phyloP scores from a whole-genome alignment of 495 filamentous ascomycete genomes.

The Hyaloscypha finlandica region DNA sequence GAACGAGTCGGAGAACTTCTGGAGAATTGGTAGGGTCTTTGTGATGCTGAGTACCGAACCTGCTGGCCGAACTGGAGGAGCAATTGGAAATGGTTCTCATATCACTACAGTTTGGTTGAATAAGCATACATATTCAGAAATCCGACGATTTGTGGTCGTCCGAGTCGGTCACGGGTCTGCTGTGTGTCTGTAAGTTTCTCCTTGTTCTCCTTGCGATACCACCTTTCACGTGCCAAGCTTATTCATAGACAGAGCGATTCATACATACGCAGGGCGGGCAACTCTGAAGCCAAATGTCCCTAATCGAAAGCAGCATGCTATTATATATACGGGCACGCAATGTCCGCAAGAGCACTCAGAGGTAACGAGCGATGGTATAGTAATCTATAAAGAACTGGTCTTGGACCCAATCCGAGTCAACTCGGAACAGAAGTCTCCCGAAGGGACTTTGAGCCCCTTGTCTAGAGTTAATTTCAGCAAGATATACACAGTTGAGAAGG shows the following conservation, averaged over 20 bases:
- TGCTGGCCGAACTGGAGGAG: neutral
- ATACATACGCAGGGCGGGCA: slow-evolving; percentile 18
- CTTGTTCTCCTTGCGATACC: neutral
- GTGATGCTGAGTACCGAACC: slow-evolving; percentile 27
- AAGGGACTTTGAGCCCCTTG: neutral
- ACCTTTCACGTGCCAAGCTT: too few relatives aligned
- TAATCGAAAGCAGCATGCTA: slow-evolving; percentile 21
- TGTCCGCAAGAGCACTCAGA: neutral
- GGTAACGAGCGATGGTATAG: neutral
- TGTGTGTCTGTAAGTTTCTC: slow-evolving; percentile 19
- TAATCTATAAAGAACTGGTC: slow-evolving; percentile 3
- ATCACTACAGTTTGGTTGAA: slow-evolving; percentile 3
- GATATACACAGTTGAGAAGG: too few relatives aligned
- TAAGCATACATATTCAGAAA: slow-evolving; percentile 11
- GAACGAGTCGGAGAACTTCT: slow-evolving; percentile 4
- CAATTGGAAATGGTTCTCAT: neutral
- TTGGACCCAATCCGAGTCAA: slow-evolving; percentile 20
- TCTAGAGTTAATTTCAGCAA: too few relatives aligned
- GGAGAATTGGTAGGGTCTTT: slow-evolving; percentile 24
- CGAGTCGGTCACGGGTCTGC: slow-evolving; percentile 1
- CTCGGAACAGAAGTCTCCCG: neutral
- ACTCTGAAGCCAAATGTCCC: slow-evolving; percentile 18
- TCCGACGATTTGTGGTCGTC: slow-evolving; percentile 27
- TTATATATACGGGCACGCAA: slow-evolving; percentile 22
- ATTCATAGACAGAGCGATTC: slow-evolving; percentile 8